These are phyloP conservation scores for Pneumocystis murina DNA, from an alignment of 1,139 yeast genomes.

Conservation along the genomic window DNA sequence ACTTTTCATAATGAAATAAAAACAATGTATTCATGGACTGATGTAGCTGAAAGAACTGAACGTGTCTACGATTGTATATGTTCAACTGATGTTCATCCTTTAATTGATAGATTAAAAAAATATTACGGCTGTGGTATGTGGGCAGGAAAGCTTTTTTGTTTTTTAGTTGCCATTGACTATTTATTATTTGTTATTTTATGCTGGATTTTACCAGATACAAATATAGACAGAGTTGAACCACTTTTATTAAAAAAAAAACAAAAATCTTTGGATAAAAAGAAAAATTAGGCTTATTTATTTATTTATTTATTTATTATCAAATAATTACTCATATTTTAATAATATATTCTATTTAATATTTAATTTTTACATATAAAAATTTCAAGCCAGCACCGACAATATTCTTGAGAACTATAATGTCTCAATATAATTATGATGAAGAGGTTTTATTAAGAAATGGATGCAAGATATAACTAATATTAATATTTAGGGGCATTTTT, in stretches of 20 bases:
- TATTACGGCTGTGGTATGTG: conserved; percentile 65
- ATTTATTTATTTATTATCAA: neutral
- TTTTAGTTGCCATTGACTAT: conserved; percentile 68
- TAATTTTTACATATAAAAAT: neutral
- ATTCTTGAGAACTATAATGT: neutral
- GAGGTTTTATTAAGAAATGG: neutral
- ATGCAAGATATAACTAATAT: neutral
- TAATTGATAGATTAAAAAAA: conserved; percentile 39
- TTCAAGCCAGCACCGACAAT: neutral
- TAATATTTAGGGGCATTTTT: neutral
- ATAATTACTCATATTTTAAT: neutral
- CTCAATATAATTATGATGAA: conserved; percentile 1
- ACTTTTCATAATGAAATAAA: conserved; percentile 64
- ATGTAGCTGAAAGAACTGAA: conserved; percentile 77
- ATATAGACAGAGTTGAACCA: neutral
- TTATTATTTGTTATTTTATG: conserved; percentile 50
- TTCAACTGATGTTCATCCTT: conserved; percentile 32
- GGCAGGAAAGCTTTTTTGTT: conserved; percentile 69
- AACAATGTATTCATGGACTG: conserved; percentile 82
- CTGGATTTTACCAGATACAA: conserved; percentile 22
- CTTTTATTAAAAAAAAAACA: neutral
- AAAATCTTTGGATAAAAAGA: neutral
- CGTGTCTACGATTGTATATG: conserved; percentile 54
- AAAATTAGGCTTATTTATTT: neutral
- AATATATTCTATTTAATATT: neutral